Percentiles rank a stretch among this genome's conserved stretches.
These are phyloP conservation scores for Aspergillus texensis DNA, from an alignment of 2,329 filamentous ascomycete genomes.

Conservation along the genomic window DNA sequence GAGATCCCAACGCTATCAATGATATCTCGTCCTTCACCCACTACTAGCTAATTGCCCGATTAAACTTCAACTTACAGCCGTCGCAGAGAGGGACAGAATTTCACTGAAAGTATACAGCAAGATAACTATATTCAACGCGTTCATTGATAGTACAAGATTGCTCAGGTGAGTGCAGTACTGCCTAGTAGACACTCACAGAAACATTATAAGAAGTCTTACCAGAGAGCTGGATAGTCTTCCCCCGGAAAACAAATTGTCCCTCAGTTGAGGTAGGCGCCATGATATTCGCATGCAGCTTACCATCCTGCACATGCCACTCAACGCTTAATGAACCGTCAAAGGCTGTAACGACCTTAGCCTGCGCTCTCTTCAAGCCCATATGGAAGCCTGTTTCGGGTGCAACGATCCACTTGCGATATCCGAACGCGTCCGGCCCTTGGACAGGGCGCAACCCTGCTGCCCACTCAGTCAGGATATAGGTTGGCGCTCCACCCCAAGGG, in stretches of 20 bases:
- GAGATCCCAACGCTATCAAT: too few relatives aligned
- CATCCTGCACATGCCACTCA: neutral
- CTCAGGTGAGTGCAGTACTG: neutral
- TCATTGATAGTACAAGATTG: too few relatives aligned
- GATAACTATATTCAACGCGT: too few relatives aligned
- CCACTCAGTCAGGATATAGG: slow-evolving; percentile 47
- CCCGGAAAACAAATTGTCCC: neutral
- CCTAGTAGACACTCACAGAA: neutral
- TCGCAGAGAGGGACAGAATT: too few relatives aligned
- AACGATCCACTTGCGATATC: neutral
- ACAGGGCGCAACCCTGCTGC: neutral
- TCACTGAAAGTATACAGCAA: too few relatives aligned
- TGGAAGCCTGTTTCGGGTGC: neutral
- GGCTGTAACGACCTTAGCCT: neutral
- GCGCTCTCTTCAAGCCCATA: neutral
- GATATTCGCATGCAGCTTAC: neutral
- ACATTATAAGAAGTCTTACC: neutral
- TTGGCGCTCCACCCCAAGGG: slow-evolving; percentile 51
- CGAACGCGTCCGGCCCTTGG: neutral
- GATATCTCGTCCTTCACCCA: too few relatives aligned
- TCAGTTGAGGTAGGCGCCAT: neutral
- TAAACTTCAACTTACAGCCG: too few relatives aligned
- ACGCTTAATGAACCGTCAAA: neutral
- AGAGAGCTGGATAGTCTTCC: neutral
- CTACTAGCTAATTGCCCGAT: too few relatives aligned